phyloP scores from a whole-genome alignment of 2,329 filamentous ascomycete species.

The Diaporthe citrichinensis region DNA sequence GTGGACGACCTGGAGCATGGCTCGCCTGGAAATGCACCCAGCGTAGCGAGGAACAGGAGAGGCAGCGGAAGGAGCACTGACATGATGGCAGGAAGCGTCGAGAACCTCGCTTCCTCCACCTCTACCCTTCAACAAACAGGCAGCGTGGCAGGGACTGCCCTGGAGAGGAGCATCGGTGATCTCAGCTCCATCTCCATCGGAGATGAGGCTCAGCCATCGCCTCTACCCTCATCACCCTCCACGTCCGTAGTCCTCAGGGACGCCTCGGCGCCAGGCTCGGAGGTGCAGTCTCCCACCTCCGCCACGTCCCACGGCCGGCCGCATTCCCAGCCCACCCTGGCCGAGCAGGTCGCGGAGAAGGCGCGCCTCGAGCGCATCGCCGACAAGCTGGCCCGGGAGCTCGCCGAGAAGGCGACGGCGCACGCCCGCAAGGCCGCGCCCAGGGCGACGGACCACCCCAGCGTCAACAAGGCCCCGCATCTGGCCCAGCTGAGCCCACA shows the following conservation, averaged over 20 bases:
- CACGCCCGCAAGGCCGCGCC: conserved; percentile 67
- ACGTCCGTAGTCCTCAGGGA: conserved; percentile 41
- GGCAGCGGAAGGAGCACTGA: conserved; percentile 34
- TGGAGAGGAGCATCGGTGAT: conserved; percentile 43
- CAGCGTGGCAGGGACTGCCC: conserved; percentile 33
- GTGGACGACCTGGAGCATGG: conserved; percentile 40
- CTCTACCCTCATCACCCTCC: conserved; percentile 43
- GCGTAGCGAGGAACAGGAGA: conserved; percentile 42
- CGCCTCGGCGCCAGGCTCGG: conserved; percentile 26
- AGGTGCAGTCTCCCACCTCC: conserved; percentile 37
- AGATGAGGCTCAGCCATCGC: conserved; percentile 45
- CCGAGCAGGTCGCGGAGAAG: conserved; percentile 71
- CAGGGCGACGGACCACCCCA: conserved; percentile 66
- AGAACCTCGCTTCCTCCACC: conserved; percentile 43
- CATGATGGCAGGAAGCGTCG: conserved; percentile 33
- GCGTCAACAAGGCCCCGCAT: conserved; percentile 69
- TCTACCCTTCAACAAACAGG: conserved; percentile 44
- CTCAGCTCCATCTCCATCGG: conserved; percentile 42
- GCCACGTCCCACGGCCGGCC: conserved; percentile 43
- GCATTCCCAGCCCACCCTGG: conserved; percentile 54
- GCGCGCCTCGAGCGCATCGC: conserved; percentile 73
- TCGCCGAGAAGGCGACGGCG: conserved; percentile 66
- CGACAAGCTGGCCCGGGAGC: conserved; percentile 66
- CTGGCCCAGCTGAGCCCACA: conserved; percentile 72
- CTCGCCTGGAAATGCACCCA: conserved; percentile 40